phyloP scores from a whole-genome alignment of 2,329 filamentous ascomycete genomes.

The Exserohilum rostratum region DNA sequence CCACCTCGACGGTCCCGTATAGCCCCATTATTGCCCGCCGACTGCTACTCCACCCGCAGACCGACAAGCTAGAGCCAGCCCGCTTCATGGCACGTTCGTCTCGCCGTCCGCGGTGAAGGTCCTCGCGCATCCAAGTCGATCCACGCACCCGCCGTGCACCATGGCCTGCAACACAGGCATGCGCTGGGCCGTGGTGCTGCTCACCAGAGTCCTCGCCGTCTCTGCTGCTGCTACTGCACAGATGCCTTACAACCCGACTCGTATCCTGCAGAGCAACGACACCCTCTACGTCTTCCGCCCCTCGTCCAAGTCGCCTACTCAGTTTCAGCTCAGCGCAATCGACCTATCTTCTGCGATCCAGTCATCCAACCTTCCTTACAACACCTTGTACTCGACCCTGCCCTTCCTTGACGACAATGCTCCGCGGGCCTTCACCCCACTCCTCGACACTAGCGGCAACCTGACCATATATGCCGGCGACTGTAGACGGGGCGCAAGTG shows the following conservation, averaged over 20 bases:
- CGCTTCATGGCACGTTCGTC: slow-evolving; percentile 25
- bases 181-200: neutral
- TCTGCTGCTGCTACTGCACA: slow-evolving; percentile 37
- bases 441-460: slow-evolving; percentile 70
- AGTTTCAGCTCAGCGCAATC: slow-evolving; percentile 66
- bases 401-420: slow-evolving; percentile 65
- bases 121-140: slow-evolving; percentile 13
- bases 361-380: slow-evolving; percentile 51
- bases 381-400: slow-evolving; percentile 61
- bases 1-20: slow-evolving; percentile 37
- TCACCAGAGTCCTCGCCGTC: neutral
- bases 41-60: neutral
- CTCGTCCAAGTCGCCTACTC: slow-evolving; percentile 51
- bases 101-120: slow-evolving; percentile 29
- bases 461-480: slow-evolving; percentile 77
- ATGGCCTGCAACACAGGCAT: slow-evolving; percentile 8
- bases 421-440: slow-evolving; percentile 68
- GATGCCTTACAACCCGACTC: slow-evolving; percentile 80
- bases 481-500: slow-evolving; percentile 63
- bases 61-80: slow-evolving; percentile 7
- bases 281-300: slow-evolving; percentile 74
- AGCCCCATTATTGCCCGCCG: neutral
- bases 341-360: slow-evolving; percentile 67
- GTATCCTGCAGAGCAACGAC: slow-evolving; percentile 65
- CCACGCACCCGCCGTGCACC: neutral